Evolutionary conservation across 768 basidiomycete genomes (phyloP).

Genomic region (Kondoa malvinella): DNA sequence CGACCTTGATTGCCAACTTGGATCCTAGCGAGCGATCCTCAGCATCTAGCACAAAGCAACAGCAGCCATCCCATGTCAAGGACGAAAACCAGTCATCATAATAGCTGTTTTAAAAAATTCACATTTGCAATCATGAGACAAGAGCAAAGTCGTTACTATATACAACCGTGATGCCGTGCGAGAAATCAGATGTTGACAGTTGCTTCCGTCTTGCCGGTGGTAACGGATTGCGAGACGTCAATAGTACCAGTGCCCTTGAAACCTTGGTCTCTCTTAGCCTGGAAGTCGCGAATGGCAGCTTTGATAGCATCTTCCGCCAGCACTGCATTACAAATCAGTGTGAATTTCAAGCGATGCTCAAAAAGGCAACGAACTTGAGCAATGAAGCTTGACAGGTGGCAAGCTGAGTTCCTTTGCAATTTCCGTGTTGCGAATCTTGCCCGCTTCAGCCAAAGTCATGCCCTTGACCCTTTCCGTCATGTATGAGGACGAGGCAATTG

Average conservation of each 20-base stretch:
- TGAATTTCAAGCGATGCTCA: conserved; percentile 7
- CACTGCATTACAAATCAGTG: conserved; percentile 38
- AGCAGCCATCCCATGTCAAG: no score
- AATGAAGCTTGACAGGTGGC: conserved; percentile 90
- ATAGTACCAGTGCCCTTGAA: conserved; percentile 49
- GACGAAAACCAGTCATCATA: no score
- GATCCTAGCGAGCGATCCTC: background rate
- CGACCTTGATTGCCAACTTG: background rate
- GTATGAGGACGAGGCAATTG: conserved; percentile 92
- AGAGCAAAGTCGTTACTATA: no score
- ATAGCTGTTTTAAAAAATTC: no score
- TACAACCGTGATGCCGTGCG: background rate
- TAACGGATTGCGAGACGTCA: conserved; percentile 35
- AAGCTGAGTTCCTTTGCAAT: conserved; percentile 92
- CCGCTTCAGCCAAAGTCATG: conserved; percentile 78
- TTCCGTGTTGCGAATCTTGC: conserved; percentile 95
- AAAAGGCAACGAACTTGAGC: conserved; percentile 66
- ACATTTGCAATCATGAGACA: no score
- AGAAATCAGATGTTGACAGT: conserved; percentile 3
- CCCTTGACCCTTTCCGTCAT: conserved; percentile 99
- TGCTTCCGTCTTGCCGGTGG: conserved; percentile 17
- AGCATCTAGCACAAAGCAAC: background rate
- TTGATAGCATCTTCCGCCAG: conserved; percentile 96
- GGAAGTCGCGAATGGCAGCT: conserved; percentile 92
- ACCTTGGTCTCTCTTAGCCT: conserved; percentile 53